These are phyloP conservation scores for Aspergillus nanangensis DNA, from an alignment of 495 filamentous ascomycete genomes.

Conservation along the genomic window DNA sequence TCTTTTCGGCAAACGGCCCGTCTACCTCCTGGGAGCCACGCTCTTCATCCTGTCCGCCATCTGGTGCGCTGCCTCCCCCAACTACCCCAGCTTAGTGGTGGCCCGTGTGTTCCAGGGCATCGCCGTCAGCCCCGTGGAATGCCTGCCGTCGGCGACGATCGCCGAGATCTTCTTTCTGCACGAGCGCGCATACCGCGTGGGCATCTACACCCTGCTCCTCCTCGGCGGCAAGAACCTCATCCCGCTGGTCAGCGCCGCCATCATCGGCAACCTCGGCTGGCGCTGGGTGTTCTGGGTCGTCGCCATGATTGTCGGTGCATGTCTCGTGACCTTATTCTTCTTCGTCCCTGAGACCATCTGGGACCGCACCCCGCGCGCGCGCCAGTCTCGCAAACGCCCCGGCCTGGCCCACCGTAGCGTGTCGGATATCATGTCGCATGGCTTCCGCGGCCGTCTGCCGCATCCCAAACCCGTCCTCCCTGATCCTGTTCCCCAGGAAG, in stretches of 20 bases:
- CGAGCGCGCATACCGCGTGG: conserved; percentile 88
- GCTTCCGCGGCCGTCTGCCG: conserved; percentile 31
- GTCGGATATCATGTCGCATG: conserved; percentile 35
- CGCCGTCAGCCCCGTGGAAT: conserved; percentile 88
- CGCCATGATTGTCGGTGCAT: conserved; percentile 76
- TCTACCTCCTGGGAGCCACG: conserved; percentile 76
- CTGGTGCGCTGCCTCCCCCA: conserved; percentile 84
- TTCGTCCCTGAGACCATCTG: conserved; percentile 97
- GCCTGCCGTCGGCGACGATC: conserved; percentile 88
- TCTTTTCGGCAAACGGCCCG: conserved; percentile 82
- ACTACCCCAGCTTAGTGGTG: conserved; percentile 72
- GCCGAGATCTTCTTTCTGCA: conserved; percentile 97
- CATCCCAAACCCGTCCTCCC: conserved; percentile 13
- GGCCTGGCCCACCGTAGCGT: conserved; percentile 31
- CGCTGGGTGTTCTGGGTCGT: conserved; percentile 95
- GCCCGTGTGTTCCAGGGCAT: conserved; percentile 85
- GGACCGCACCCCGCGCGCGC: conserved; percentile 76
- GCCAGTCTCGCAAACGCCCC: conserved; percentile 34
- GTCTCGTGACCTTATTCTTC: conserved; percentile 71
- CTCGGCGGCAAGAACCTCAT: conserved; percentile 92
- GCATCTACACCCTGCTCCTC: conserved; percentile 89
- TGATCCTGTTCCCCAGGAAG: conserved; percentile 8
- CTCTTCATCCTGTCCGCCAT: conserved; percentile 73
- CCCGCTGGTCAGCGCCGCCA: conserved; percentile 80
- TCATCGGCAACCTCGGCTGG: conserved; percentile 77